Evolutionary conservation across 106 monocot species (phyloP).

Genomic region (Chionographis japonica): DNA sequence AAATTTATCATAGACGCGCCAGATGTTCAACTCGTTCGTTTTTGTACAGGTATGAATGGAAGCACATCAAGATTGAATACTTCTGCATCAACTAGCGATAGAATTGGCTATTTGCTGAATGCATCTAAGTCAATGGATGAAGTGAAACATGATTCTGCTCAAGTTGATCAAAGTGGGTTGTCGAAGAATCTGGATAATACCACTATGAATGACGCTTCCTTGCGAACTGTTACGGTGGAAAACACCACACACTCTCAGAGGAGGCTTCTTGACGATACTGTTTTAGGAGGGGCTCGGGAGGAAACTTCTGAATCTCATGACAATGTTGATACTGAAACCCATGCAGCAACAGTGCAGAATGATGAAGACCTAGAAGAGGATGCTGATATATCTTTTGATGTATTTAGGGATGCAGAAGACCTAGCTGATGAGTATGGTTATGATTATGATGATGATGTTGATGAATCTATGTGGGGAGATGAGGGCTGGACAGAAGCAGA

Average conservation of each 20-base stretch:
- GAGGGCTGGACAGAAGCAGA: conserved; percentile 75
- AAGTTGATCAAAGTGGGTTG: conserved; percentile 18
- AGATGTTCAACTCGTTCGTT: neutral
- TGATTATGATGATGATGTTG: conserved; percentile 98
- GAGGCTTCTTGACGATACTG: conserved; percentile 68
- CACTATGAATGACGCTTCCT: conserved; percentile 10
- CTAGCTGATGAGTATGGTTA: conserved; percentile 87
- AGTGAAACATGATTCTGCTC: conserved; percentile 20
- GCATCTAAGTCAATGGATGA: conserved; percentile 23
- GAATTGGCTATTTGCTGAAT: conserved; percentile 23
- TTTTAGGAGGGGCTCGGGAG: conserved; percentile 16
- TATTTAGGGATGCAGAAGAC: conserved; percentile 71
- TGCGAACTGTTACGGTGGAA: conserved; percentile 20
- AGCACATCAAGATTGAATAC: conserved; percentile 17
- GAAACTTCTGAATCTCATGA: conserved; percentile 28
- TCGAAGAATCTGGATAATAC: conserved; percentile 17
- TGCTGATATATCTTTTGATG: conserved; percentile 89
- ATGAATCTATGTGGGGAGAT: conserved; percentile 94
- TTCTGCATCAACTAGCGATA: conserved; percentile 12
- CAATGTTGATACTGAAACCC: conserved; percentile 11
- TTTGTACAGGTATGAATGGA: conserved; percentile 25
- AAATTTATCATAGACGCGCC: neutral
- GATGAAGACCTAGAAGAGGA: conserved; percentile 52
- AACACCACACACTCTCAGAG: conserved; percentile 57
- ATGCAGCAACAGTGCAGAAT: conserved; percentile 61